Evolutionary conservation across 2,329 filamentous ascomycete genomes (phyloP), one percentile per base, ranked within the genome.

Genomic region (Bertia moriformis): DNA sequence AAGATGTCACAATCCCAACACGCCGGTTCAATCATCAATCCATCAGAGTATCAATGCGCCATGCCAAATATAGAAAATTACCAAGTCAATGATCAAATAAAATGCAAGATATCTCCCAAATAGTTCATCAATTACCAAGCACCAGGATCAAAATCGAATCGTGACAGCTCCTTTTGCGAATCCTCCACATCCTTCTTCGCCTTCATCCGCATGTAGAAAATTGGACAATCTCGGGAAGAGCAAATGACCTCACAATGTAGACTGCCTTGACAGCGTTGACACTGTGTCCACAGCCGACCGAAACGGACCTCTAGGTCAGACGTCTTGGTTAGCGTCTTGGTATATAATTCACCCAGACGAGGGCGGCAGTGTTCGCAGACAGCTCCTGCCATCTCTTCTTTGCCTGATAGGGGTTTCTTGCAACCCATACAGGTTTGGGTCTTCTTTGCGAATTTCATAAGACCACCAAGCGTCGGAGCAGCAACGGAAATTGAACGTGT

Each of bases 161-260:
- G 69, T 49, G 73, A 73, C 51, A 98, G 60, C 58, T 98, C 91
- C 63, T 86, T 93, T 41, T 88, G 86, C 2, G 80, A 81, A 62
- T 98, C 91, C 59, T 96, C 89, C 29, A 96, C 78, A 57, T 98
- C 91, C 67, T 98, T 98, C 72, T 95, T 93, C 20, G 89, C 89
- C 70, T 98, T 98, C 91, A 98, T 98, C 3, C 91, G 78, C 91
- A 98, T 98, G 59, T 98, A 98, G 60, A 98, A 98, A 52, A 98
- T 98, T 1, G 91, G 91, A 55, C 91, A 98, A 65, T 98, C 91
- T 57, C 87, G 83, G 56, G 82, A 89, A 45, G 82, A 88, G 65
- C 91, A 98, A 49, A 98, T 96, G 40, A 98, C 93, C 59, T 98
- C 91, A 57, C 86, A 91, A 62, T 98, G 91, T 72, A 98, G 83